These are phyloP conservation scores for Yamadazyma phyllophila DNA, from an alignment of 805 yeast genomes.

Conservation along the genomic window DNA sequence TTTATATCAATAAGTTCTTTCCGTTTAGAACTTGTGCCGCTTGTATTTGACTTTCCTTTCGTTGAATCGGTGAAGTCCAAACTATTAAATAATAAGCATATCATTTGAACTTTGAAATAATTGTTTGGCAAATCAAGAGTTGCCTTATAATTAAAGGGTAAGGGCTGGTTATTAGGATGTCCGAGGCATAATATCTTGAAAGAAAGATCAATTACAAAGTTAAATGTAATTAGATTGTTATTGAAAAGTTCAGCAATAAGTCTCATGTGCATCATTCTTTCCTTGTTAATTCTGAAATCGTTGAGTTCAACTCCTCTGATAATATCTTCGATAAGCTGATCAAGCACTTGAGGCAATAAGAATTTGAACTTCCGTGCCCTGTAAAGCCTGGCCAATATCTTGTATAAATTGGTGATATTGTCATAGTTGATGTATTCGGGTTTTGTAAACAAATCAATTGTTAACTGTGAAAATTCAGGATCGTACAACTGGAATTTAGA, in stretches of 20 bases:
- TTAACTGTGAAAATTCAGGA: slow-evolving; percentile 26
- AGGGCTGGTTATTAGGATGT: slow-evolving; percentile 51
- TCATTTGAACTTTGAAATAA: slow-evolving; percentile 67
- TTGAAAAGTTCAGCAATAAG: slow-evolving; percentile 60
- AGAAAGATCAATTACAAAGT: slow-evolving; percentile 48
- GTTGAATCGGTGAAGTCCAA: background rate
- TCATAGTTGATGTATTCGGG: slow-evolving; percentile 65
- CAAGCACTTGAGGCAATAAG: slow-evolving; percentile 51
- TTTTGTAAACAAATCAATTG: slow-evolving; percentile 46
- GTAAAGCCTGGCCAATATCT: slow-evolving; percentile 17
- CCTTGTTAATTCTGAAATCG: slow-evolving; percentile 57
- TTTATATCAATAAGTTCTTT: background rate
- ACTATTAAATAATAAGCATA: slow-evolving; percentile 19
- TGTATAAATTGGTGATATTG: slow-evolving; percentile 22
- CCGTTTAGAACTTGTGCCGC: background rate
- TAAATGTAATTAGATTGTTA: slow-evolving; percentile 42
- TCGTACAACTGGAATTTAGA: slow-evolving; percentile 1
- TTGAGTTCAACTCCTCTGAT: slow-evolving; percentile 64
- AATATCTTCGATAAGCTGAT: slow-evolving; percentile 62
- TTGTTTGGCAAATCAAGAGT: slow-evolving; percentile 63
- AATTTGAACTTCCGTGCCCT: slow-evolving; percentile 27
- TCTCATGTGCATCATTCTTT: slow-evolving; percentile 58
- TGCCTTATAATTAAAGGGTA: slow-evolving; percentile 47
- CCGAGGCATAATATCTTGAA: slow-evolving; percentile 64
- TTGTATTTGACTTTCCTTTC: background rate